Percentiles rank a stretch among this genome's conserved stretches.
Conservation (phyloP, 83 land plant genomes). For the Picea abies region DNA sequence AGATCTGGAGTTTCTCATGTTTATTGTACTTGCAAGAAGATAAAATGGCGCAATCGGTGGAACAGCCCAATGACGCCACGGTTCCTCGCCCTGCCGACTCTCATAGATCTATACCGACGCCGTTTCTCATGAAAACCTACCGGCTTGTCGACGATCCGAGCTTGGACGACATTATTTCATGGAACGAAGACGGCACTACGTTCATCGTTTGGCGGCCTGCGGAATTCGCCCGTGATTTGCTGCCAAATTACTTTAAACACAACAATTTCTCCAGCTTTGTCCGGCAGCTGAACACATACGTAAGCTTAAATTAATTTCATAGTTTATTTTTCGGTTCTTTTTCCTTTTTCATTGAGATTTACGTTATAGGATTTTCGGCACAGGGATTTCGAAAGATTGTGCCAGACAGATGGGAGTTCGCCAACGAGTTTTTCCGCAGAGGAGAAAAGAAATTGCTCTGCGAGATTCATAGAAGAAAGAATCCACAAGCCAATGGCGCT, state of each 20-base stretch:
- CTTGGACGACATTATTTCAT: slow-evolving; percentile 38
- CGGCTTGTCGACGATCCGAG: slow-evolving; percentile 44
- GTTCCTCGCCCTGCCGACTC: background rate
- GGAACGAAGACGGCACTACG: slow-evolving; percentile 39
- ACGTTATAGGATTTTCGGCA: background rate
- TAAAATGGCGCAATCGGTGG: slow-evolving; percentile 1
- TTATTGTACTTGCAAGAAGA: background rate
- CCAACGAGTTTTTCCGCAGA: slow-evolving; percentile 62
- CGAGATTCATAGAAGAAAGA: slow-evolving; percentile 72
- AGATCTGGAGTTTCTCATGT: background rate
- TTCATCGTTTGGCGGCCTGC: slow-evolving; percentile 53
- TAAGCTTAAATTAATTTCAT: background rate
- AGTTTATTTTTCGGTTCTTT: background rate
- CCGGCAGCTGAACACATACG: slow-evolving; percentile 44
- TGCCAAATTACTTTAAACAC: slow-evolving; percentile 46
- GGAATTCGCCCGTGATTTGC: slow-evolving; percentile 47
- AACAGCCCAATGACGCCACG: background rate
- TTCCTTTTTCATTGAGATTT: background rate
- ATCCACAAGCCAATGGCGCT: slow-evolving; percentile 19
- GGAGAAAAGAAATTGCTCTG: slow-evolving; percentile 64
- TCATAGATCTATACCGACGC: slow-evolving; percentile 37
- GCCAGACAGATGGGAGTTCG: slow-evolving; percentile 81
- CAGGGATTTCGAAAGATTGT: slow-evolving; percentile 79
- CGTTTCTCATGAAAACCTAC: slow-evolving; percentile 44
- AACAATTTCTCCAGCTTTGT: slow-evolving; percentile 50